A percentile compares a stretch with the other conserved stretches of the same genome.
Conservation (phyloP, 495 filamentous ascomycete species). For the Elasticomyces elasticus region DNA sequence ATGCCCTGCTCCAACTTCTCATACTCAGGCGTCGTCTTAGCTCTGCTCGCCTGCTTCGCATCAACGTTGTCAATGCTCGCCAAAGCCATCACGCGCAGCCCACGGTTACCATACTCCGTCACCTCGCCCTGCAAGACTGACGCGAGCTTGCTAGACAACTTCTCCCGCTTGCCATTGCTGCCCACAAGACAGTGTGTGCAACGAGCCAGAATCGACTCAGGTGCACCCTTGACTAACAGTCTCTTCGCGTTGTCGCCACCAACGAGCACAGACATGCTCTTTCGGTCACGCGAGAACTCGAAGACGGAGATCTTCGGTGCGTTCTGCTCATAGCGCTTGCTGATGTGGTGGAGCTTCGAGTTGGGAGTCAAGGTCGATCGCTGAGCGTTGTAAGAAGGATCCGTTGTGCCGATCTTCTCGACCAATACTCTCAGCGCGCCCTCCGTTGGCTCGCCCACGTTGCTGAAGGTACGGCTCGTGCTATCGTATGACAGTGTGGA, state of each 20-base stretch:
- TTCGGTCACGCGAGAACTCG: slow-evolving; percentile 95
- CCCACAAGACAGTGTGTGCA: slow-evolving; percentile 75
- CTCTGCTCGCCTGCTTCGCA: slow-evolving; percentile 45
- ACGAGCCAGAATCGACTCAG: slow-evolving; percentile 84
- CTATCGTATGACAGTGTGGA: slow-evolving; percentile 72
- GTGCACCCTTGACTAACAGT: slow-evolving; percentile 93
- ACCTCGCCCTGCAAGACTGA: slow-evolving; percentile 65
- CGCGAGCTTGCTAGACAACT: slow-evolving; percentile 54
- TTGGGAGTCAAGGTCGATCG: slow-evolving; percentile 39
- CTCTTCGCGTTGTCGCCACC: slow-evolving; percentile 55
- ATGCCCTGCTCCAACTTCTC: slow-evolving; percentile 79
- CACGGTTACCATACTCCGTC: slow-evolving; percentile 79
- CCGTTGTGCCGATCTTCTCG: slow-evolving; percentile 82
- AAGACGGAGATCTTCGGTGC: slow-evolving; percentile 72
- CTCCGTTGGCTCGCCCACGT: slow-evolving; percentile 92
- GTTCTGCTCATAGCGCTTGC: slow-evolving; percentile 71
- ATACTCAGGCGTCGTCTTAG: slow-evolving; percentile 77
- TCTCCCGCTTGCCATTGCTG: slow-evolving; percentile 59
- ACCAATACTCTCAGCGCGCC: slow-evolving; percentile 82
- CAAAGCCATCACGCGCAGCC: slow-evolving; percentile 89
- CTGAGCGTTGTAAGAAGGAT: slow-evolving; percentile 46
- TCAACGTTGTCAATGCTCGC: slow-evolving; percentile 66
- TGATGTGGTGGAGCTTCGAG: slow-evolving; percentile 64
- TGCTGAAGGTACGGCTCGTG: slow-evolving; percentile 61
- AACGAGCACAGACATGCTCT: slow-evolving; percentile 97